These are phyloP conservation scores for Carex kokanica DNA, from an alignment of 176 grass and related monocot genomes.

Conservation along the genomic window DNA sequence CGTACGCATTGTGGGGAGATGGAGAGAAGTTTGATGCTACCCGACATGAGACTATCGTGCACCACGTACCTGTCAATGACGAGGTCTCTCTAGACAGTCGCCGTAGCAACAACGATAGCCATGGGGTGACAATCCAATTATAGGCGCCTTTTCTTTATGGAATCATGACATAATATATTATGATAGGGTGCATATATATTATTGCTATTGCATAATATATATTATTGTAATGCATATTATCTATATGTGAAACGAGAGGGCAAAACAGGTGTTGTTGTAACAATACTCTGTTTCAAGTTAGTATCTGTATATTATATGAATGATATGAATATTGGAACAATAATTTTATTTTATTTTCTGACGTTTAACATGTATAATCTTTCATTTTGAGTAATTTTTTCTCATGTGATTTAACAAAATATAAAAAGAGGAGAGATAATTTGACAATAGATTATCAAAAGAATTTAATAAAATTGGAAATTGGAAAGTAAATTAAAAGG, in stretches of 20 bases:
- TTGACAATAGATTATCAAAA: too few species aligned
- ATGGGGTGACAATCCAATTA: conserved; percentile 72
- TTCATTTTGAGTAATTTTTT: too few species aligned
- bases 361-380: too few species aligned
- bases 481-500: too few species aligned
- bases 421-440: too few species aligned
- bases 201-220: too few species aligned
- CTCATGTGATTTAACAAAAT: too few species aligned
- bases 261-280: too few species aligned
- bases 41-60: conserved; percentile 46
- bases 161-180: conserved; percentile 1
- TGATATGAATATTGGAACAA: too few species aligned
- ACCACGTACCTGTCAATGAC: conserved; percentile 17
- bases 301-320: background rate
- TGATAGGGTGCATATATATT: background rate
- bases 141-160: conserved; percentile 17
- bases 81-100: conserved; percentile 25
- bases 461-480: too few species aligned
- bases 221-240: background rate
- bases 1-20: conserved; percentile 82
- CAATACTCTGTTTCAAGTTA: background rate
- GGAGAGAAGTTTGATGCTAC: conserved; percentile 78
- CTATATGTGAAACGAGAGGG: background rate
- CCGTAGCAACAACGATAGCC: conserved; percentile 29
- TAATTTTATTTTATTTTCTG: too few species aligned